These are phyloP conservation scores for Glutinoglossum americanum DNA, from an alignment of 495 filamentous ascomycete genomes.

Conservation along the genomic window DNA sequence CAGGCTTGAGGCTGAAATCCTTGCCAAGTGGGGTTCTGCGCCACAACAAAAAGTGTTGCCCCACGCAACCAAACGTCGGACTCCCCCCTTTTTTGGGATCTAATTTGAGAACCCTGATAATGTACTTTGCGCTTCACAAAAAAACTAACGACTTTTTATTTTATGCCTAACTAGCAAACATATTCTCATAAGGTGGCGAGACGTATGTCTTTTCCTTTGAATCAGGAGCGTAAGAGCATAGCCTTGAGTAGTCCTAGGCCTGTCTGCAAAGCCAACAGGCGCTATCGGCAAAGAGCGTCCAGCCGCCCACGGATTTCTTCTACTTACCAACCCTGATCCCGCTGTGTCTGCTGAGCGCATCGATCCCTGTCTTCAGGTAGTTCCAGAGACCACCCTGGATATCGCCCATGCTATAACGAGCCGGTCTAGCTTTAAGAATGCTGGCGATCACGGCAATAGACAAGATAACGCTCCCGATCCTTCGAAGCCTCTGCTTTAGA, in stretches of 20 bases:
- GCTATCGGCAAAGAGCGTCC: no score
- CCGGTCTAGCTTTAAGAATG: not conserved
- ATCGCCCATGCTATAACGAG: not conserved
- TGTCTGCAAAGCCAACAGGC: no score
- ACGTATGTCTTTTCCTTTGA: no score
- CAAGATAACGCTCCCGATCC: not conserved
- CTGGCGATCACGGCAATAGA: not conserved
- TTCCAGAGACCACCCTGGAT: not conserved
- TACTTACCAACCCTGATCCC: not conserved
- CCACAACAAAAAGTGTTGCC: not conserved
- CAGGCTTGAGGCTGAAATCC: not conserved
- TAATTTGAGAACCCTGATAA: no score
- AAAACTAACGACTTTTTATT: no score
- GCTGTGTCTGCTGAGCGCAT: not conserved
- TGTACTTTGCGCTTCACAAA: no score
- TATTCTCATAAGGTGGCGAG: no score
- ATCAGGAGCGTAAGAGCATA: no score
- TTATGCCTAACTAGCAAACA: no score
- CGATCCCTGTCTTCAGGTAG: not conserved
- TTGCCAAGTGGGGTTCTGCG: constrained; percentile 1
- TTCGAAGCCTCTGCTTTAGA: constrained; percentile 7
- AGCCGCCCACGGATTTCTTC: not conserved
- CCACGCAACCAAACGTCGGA: not conserved
- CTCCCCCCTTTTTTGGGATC: no score
- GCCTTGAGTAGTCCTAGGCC: no score